Conservation (phyloP, 2,329 filamentous ascomycete species). For the Calonectria naviculata region DNA sequence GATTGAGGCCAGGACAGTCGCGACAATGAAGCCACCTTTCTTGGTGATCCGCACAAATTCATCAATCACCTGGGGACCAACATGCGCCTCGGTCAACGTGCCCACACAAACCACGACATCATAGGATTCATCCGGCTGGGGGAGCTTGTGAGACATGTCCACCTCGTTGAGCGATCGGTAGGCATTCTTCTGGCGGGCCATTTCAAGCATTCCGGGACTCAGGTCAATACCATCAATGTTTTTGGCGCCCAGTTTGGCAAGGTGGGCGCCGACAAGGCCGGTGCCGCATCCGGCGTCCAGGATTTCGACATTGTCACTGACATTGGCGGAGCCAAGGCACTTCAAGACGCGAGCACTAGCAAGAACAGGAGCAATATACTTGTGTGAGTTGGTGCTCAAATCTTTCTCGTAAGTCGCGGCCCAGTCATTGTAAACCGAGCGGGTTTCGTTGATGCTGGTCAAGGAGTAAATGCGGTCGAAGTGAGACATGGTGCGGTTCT, state of each 20-base stretch:
- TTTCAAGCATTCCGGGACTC: background rate
- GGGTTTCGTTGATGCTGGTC: background rate
- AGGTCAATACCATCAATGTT: background rate
- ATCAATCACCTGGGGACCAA: constrained; percentile 60
- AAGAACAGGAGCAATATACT: background rate
- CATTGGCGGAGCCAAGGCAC: background rate
- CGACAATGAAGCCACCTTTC: constrained; percentile 58
- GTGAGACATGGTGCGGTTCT: background rate
- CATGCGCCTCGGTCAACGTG: constrained; percentile 66
- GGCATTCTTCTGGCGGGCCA: background rate
- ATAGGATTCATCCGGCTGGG: background rate
- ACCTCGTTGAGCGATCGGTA: background rate
- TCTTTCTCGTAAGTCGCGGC: background rate
- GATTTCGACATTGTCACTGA: background rate
- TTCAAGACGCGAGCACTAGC: background rate
- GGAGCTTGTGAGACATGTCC: background rate
- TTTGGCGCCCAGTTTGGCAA: background rate
- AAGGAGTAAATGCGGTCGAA: background rate
- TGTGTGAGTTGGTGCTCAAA: background rate
- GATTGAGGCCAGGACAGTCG: constrained; percentile 26
- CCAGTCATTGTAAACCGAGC: background rate
- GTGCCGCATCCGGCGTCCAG: background rate
- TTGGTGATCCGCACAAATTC: constrained; percentile 63
- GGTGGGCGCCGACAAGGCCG: background rate
- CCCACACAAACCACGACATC: constrained; percentile 60